Evolutionary conservation across 1,284 basidiomycete species (phyloP).

Genomic region (Farysia itapuensis): DNA sequence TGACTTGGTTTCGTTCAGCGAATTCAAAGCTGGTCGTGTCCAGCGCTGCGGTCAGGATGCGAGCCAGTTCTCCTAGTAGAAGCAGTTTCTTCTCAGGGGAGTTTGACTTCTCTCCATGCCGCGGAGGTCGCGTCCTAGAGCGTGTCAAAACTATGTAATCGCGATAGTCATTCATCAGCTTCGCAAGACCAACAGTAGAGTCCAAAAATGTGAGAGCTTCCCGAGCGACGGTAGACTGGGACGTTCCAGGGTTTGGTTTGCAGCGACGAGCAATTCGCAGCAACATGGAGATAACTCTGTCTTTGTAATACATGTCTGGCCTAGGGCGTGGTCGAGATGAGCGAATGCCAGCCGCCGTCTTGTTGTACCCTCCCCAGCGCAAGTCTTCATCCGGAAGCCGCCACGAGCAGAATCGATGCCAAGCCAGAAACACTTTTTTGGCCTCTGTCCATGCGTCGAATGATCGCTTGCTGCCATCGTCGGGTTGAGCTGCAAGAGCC

Average conservation of each 20-base stretch:
- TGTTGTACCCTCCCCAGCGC: too few relatives aligned
- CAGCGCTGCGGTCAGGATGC: constrained; percentile 3
- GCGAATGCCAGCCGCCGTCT: too few relatives aligned
- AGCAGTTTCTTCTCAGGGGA: not conserved
- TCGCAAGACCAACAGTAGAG: not conserved
- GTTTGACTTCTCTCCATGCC: not conserved
- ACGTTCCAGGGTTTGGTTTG: not conserved
- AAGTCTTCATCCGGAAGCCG: not conserved
- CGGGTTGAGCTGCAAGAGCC: not conserved
- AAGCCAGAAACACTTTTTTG: constrained; percentile 9
- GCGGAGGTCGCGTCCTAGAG: too few relatives aligned
- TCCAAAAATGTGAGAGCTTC: constrained; percentile 16
- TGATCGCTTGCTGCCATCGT: not conserved
- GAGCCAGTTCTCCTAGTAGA: not conserved
- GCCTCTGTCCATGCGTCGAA: constrained; percentile 22
- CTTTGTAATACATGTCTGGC: not conserved
- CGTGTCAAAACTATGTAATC: too few relatives aligned
- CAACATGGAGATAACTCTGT: constrained; percentile 2
- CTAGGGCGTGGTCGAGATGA: not conserved
- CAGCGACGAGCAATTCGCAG: constrained; percentile 6
- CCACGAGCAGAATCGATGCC: not conserved
- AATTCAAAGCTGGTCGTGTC: constrained; percentile 17
- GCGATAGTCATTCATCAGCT: too few relatives aligned
- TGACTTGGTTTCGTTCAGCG: constrained; percentile 18
- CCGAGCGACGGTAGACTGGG: too few relatives aligned